phyloP scores from a whole-genome alignment of 208 protist species.

The Vickermania ingenoplastis region DNA sequence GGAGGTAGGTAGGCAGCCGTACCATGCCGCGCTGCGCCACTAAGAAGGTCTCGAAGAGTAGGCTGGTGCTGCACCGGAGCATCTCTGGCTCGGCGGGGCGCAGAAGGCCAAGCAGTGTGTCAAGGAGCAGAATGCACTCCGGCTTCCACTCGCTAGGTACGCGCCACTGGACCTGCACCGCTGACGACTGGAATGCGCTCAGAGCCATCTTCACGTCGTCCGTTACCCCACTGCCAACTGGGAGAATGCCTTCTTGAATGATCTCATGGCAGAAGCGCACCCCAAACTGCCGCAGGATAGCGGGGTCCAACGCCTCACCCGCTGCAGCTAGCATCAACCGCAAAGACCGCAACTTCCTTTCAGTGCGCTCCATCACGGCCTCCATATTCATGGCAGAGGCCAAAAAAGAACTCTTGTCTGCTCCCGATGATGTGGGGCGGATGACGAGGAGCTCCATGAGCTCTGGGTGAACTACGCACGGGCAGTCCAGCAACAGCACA shows the following conservation, averaged over 20 bases:
- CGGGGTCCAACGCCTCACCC: slow-evolving; percentile 23
- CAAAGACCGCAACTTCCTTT: slow-evolving; percentile 34
- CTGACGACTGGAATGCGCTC: not conserved
- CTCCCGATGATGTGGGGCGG: slow-evolving; percentile 7
- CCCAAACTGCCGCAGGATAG: slow-evolving; percentile 32
- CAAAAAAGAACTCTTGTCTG: not conserved
- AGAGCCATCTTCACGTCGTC: not conserved
- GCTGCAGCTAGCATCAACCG: slow-evolving; percentile 26
- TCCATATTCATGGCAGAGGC: not conserved
- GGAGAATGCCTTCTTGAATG: slow-evolving; percentile 24
- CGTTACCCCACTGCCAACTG: not conserved
- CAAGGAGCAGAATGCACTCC: not conserved
- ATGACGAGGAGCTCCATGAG: slow-evolving; percentile 9
- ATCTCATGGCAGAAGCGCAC: slow-evolving; percentile 49
- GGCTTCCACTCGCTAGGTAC: not conserved
- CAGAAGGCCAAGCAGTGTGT: not conserved
- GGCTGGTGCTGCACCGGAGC: not conserved
- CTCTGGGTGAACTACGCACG: slow-evolving; percentile 25
- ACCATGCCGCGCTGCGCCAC: not conserved
- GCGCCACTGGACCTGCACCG: not conserved
- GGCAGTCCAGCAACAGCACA: slow-evolving; percentile 34
- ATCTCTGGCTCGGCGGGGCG: not conserved
- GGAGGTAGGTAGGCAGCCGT: not conserved
- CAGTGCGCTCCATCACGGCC: not conserved
- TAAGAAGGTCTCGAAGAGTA: not conserved